Evolutionary conservation across 192 early-diverging fungal genomes (phyloP).

Genomic region (Entophlyctis luteolus): DNA sequence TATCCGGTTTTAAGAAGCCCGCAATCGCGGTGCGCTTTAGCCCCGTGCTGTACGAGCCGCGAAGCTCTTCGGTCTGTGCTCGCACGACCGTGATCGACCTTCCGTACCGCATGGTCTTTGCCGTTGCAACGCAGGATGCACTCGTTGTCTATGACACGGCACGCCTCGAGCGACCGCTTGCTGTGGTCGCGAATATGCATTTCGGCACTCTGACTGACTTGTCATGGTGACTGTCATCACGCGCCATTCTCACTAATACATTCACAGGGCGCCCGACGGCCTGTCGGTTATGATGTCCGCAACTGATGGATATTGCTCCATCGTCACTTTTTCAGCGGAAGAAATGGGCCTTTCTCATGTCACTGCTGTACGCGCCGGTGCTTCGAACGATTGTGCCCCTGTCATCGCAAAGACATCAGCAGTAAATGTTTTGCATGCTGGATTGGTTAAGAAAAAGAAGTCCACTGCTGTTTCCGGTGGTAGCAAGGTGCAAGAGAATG

Average conservation of each 20-base stretch:
- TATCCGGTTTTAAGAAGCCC: slow-evolving; percentile 71
- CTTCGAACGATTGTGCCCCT: neutral
- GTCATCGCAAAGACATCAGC: neutral
- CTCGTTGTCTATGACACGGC: slow-evolving; percentile 87
- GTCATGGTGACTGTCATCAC: slow-evolving; percentile 61
- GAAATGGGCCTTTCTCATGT: slow-evolving; percentile 53
- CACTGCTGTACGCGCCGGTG: neutral
- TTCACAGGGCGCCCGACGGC: slow-evolving; percentile 64
- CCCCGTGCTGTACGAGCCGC: slow-evolving; percentile 52
- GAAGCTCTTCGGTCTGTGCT: neutral
- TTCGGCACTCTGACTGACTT: slow-evolving; percentile 87
- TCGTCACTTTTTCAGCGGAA: slow-evolving; percentile 66
- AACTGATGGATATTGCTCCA: slow-evolving; percentile 82
- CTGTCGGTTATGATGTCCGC: slow-evolving; percentile 70
- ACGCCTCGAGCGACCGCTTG: slow-evolving; percentile 57
- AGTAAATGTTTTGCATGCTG: slow-evolving; percentile 7
- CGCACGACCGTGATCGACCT: slow-evolving; percentile 27
- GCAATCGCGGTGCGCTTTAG: slow-evolving; percentile 74
- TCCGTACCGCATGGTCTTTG: slow-evolving; percentile 77
- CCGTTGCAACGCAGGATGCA: slow-evolving; percentile 78
- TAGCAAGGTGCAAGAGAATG: neutral
- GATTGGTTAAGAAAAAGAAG: slow-evolving; percentile 15
- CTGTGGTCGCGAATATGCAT: slow-evolving; percentile 73
- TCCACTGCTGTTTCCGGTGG: neutral
- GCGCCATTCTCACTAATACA: neutral